A percentile compares a stretch with the other conserved stretches of the same genome.
Conservation (phyloP, 2,329 filamentous ascomycete species). For the Aureobasidium lini region DNA sequence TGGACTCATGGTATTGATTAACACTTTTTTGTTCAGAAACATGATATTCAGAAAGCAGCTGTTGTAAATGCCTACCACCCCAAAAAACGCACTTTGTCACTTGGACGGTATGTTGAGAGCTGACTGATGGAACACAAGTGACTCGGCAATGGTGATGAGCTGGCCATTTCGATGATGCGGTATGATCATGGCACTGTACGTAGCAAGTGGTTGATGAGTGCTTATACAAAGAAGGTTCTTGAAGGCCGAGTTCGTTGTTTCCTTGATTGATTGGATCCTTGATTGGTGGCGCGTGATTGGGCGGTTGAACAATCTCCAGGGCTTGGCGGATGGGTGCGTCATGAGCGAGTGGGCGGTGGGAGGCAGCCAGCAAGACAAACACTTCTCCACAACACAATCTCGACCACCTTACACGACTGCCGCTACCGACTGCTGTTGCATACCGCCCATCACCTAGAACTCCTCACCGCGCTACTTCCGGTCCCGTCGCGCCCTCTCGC, state of each 20-base stretch:
- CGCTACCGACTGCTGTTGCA: neutral
- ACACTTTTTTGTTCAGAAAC: constrained; percentile 40
- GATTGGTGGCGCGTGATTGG: constrained; percentile 3
- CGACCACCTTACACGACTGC: neutral
- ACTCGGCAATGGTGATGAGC: constrained; percentile 46
- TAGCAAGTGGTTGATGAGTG: neutral
- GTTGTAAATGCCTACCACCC: constrained; percentile 62
- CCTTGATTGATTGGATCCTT: neutral
- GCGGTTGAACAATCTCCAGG: neutral
- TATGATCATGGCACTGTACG: neutral
- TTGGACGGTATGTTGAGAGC: constrained; percentile 39
- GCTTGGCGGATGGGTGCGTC: constrained; percentile 10
- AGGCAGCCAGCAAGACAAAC: constrained; percentile 10
- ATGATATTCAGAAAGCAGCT: neutral
- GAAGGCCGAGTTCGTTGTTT: neutral
- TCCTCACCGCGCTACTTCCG: neutral
- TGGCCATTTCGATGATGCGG: neutral
- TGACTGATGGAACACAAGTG: constrained; percentile 42
- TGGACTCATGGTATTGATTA: constrained; percentile 47
- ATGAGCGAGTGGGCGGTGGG: neutral
- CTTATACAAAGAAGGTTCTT: neutral
- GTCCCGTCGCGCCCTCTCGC: neutral
- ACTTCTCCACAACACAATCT: constrained; percentile 7
- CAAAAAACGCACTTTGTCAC: constrained; percentile 85
- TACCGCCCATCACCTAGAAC: neutral